Percentiles rank a stretch among this genome's conserved stretches.
Evolutionary conservation across 805 yeast genomes (phyloP).

Genomic region (Yarrowia deformans): DNA sequence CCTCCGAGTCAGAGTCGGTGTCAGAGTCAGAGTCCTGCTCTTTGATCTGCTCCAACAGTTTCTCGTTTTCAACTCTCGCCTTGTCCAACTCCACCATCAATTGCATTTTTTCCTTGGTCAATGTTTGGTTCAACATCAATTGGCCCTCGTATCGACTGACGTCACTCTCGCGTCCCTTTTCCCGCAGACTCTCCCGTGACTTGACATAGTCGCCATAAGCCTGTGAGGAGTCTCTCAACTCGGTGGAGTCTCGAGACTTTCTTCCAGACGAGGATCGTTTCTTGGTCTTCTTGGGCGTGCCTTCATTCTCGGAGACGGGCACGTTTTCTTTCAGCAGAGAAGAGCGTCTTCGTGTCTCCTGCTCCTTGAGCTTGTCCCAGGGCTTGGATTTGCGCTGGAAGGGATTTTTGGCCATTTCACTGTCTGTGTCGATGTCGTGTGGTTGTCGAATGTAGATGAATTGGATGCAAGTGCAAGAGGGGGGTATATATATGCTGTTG

Average conservation of each 20-base stretch:
- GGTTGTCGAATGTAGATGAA: neutral
- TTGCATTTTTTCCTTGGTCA: conserved; percentile 29
- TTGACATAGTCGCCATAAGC: conserved; percentile 21
- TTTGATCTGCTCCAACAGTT: neutral
- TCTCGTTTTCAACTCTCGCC: conserved; percentile 9
- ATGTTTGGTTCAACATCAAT: conserved; percentile 3
- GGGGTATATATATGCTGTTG: neutral
- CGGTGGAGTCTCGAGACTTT: neutral
- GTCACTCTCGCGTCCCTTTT: conserved; percentile 20
- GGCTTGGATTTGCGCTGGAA: conserved; percentile 33
- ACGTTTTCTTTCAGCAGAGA: neutral
- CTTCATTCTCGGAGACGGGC: neutral
- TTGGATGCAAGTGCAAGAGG: neutral
- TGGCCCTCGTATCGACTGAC: conserved; percentile 29
- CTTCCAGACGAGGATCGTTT: neutral
- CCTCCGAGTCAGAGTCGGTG: conserved; percentile 8
- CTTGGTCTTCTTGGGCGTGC: neutral
- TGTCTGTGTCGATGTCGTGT: neutral
- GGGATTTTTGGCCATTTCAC: conserved; percentile 10
- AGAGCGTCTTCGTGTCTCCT: conserved; percentile 14
- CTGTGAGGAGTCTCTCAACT: neutral
- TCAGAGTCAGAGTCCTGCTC: conserved; percentile 5
- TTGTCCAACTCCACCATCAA: conserved; percentile 23
- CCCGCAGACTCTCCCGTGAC: conserved; percentile 19
- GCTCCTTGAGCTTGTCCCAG: conserved; percentile 36